A percentile compares a stretch with the other conserved stretches of the same genome.
These are phyloP conservation scores for Grifola frondosa DNA, from an alignment of 1,284 basidiomycete species.

Conservation along the genomic window DNA sequence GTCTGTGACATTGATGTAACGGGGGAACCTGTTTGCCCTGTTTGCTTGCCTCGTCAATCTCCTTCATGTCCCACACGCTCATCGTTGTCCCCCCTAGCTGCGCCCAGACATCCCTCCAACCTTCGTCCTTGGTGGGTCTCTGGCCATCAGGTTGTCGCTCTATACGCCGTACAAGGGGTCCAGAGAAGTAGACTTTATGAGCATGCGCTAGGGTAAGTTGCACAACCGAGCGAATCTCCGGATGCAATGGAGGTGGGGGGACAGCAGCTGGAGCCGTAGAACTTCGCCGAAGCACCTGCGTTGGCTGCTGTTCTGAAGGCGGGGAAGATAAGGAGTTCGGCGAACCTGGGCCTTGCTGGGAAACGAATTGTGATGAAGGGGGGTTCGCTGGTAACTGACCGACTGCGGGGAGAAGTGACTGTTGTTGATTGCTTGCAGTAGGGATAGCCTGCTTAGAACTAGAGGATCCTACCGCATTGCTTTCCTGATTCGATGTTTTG, in stretches of 20 bases:
- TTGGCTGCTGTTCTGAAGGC: constrained; percentile 1
- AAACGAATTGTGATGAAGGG: background rate
- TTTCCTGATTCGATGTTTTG: constrained; percentile 14
- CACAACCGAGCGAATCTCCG: constrained; percentile 76
- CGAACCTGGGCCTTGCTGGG: background rate
- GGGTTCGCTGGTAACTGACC: background rate
- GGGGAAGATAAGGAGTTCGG: background rate
- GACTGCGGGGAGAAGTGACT: constrained; percentile 1
- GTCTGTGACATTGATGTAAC: constrained; percentile 84
- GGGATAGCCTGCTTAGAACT: constrained; percentile 3
- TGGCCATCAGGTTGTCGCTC: constrained; percentile 79
- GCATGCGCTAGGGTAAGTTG: constrained; percentile 67
- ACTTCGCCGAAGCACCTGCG: constrained; percentile 8
- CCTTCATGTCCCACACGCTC: constrained; percentile 87
- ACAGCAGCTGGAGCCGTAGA: constrained; percentile 20
- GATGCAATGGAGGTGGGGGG: constrained; percentile 52
- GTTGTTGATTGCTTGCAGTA: constrained; percentile 2
- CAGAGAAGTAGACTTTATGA: constrained; percentile 80
- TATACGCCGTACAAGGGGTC: constrained; percentile 70
- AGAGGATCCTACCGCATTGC: constrained; percentile 1
- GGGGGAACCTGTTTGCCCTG: constrained; percentile 83
- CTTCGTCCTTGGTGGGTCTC: constrained; percentile 69
- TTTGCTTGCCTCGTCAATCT: constrained; percentile 78
- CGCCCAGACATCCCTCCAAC: constrained; percentile 93
- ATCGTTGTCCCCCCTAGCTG: constrained; percentile 92